These are phyloP conservation scores for Coniosporium apollinis DNA, from an alignment of 495 filamentous ascomycete species.

Conservation along the genomic window DNA sequence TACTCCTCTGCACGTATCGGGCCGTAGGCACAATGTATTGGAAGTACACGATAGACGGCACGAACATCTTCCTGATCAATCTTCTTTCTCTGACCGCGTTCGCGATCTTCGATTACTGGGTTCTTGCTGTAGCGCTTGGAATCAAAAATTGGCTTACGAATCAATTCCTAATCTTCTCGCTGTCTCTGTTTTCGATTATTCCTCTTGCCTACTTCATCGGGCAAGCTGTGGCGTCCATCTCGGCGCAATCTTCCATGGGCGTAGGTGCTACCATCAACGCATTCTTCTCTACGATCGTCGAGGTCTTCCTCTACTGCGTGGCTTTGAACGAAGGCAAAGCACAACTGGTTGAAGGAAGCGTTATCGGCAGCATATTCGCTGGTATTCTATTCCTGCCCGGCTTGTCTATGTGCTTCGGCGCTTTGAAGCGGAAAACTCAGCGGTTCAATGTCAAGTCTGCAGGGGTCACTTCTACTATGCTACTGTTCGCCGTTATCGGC, in stretches of 20 bases:
- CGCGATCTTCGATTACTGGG: constrained; percentile 78
- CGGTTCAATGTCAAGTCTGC: constrained; percentile 96
- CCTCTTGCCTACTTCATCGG: constrained; percentile 99
- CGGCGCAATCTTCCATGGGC: constrained; percentile 99
- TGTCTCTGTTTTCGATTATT: constrained; percentile 80
- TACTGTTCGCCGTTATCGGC: constrained; percentile 90
- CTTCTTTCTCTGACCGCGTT: constrained; percentile 79
- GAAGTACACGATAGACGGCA: constrained; percentile 98
- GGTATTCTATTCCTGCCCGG: constrained; percentile 92
- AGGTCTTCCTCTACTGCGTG: constrained; percentile 95
- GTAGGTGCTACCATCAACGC: constrained; percentile 95
- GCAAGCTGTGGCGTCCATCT: constrained; percentile 97
- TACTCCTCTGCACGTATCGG: constrained; percentile 91
- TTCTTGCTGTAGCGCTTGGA: constrained; percentile 50
- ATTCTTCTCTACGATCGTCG: constrained; percentile 97
- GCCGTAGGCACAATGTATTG: constrained; percentile 90
- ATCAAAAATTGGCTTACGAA: constrained; percentile 55
- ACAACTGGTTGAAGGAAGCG: constrained; percentile 84
- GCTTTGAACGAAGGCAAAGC: constrained; percentile 87
- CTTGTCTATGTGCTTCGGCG: constrained; percentile 97
- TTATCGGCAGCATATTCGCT: constrained; percentile 94
- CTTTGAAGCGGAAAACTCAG: constrained; percentile 94
- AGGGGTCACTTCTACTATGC: constrained; percentile 94
- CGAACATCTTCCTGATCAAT: constrained; percentile 98
- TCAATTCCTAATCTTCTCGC: constrained; percentile 68